Percentiles rank a stretch among this genome's conserved stretches.
These are phyloP conservation scores for Spatholobus suberectus DNA, from an alignment of 306 rosid species.

Conservation along the genomic window DNA sequence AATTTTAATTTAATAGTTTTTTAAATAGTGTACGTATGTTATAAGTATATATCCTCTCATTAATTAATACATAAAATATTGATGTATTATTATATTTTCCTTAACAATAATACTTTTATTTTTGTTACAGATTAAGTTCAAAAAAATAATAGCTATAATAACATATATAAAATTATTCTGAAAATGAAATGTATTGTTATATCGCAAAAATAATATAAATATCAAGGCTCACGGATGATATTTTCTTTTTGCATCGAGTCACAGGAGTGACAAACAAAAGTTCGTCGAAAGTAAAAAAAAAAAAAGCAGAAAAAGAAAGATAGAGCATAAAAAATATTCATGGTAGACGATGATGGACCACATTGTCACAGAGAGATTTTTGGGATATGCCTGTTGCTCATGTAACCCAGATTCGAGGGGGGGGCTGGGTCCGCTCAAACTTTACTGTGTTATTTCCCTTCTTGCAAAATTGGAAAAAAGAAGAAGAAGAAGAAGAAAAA, in stretches of 20 bases:
- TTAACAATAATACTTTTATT: no score
- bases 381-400: slow-evolving; percentile 4
- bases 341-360: not conserved
- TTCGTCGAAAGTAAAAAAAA: not conserved
- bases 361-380: not conserved
- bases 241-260: not conserved
- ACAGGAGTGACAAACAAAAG: not conserved
- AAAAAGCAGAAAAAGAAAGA: not conserved
- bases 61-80: no score
- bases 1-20: no score
- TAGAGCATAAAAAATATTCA: not conserved
- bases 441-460: not conserved
- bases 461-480: not conserved
- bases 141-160: not conserved
- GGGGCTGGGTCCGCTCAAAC: not conserved
- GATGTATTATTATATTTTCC: no score
- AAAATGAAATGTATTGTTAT: not conserved
- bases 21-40: no score
- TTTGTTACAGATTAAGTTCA: not conserved
- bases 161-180: not conserved
- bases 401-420: not conserved
- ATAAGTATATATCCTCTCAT: no score
- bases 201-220: not conserved
- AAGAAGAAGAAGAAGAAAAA: no score
- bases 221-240: not conserved